Base-by-base conservation (phyloP, 768 basidiomycete genomes). In the Paxillus rubicundulus region DNA sequence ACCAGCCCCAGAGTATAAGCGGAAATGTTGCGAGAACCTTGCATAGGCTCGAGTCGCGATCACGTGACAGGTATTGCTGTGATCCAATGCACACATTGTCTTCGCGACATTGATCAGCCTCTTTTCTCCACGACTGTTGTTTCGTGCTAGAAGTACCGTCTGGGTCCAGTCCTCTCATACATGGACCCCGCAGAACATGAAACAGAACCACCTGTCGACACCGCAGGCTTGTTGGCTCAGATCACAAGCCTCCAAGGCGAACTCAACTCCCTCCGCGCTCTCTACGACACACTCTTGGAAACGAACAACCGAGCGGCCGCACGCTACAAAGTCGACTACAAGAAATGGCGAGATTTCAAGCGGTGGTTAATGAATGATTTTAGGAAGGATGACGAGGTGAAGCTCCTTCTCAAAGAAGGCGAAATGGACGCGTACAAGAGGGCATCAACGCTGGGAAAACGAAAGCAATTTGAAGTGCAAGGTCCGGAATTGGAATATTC, bases 281-380 rank as follows among this genome's bases (percentile, higher is more conserved):
- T 73, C 12, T 82, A 79, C 50, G 78, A 82, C 37, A 71, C 70
- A 1, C 68, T 87, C 1, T 54, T 67, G 5, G 68, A 70, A 36
- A 69, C 72, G 27, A 77, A 77, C 49, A 71, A 75, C 46, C 74
- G 77, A 1, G 76, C 77, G 12, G 74, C 73, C 10, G 70, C 65
- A 18, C 76, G 74, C 17, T 82, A 81, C 64, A 74, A 77, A 53
- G 52, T 55, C 17, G 80, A 86, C 61, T 82, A 76, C 66, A 76
- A 76, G 62, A 78, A 73, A 52, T 86, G 81, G 81, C 67, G 67
- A 39, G 61, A 59, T 14, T 72, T 80, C 58, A 76, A 75, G 46
- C 55, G 64, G 27, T 82, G 75, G 77, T 57, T 80, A 5, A 72
- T 72, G 43, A 60, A 56, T 30, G 70, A 77, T 36, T 59, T 71